Evolutionary conservation across 495 filamentous ascomycete species (phyloP), one percentile per base, ranked within the genome.

Genomic region (Ascobolus immersus): DNA sequence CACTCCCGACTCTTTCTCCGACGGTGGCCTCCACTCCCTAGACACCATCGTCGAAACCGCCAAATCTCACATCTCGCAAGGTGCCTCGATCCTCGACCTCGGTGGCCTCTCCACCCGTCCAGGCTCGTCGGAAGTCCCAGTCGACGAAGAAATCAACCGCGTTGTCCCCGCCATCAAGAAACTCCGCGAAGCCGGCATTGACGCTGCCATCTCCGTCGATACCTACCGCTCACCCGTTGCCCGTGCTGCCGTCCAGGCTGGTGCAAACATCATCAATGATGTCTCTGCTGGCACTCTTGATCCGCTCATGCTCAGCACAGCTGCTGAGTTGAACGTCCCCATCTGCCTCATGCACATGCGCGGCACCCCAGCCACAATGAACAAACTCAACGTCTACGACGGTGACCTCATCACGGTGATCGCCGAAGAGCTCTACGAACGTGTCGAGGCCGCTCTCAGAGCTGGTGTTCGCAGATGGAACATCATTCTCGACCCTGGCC

Each of bases 1-100:
- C 37, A 93, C 84, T 1, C 86, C 84, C 7, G 86, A 96, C 58
- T 94, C 86, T 24, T 94, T 94, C 59, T 93, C 82, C 9, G 81
- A 93, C 43, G 86, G 81, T 33, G 84, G 82, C 27, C 44, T 54
- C 2, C 61, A 81, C 54, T 44, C 48, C 39, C 31, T 54, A 10
- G 28, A 40, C 26, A 39, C 55, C 30, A 51, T 67, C 15, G 51
- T 57, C 11, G 33, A 44, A 20, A 75, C 67, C 7, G 57, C 76
- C 21, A 39, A 48, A 33, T 40, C 39, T 37, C 71, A 72, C 51
- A 65, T 82, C 47, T 44, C 54, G 32, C 51, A 59, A 4, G 77
- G 77, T 30, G 77, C 77, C 15, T 73, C 68, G 11, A 79, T 94
- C 42, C 68, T 94, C 44, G 86, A 96, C 49, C 61, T 93, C 21